Evolutionary conservation across 805 yeast species (phyloP).

Genomic region (Torulaspora quercuum): DNA sequence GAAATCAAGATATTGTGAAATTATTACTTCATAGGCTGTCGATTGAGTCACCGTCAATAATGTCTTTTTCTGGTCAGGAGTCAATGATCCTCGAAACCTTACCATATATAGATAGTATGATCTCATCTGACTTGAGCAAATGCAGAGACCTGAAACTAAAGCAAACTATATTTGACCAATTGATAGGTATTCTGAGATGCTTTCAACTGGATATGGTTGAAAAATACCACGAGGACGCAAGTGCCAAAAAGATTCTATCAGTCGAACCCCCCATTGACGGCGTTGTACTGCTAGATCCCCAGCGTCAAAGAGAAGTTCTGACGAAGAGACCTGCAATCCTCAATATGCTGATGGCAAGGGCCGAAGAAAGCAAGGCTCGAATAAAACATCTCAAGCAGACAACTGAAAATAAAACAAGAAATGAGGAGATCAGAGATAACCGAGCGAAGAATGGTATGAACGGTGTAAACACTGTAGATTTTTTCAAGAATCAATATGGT

Average conservation of each 20-base stretch:
- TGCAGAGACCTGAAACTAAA: conserved; percentile 29
- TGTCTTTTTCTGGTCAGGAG: conserved; percentile 19
- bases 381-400: conserved; percentile 34
- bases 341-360: conserved; percentile 28
- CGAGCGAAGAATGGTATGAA: conserved; percentile 23
- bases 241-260: conserved; percentile 19
- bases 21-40: conserved; percentile 24
- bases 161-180: conserved; percentile 34
- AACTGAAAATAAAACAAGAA: conserved; percentile 16
- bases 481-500: conserved; percentile 45
- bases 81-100: conserved; percentile 33
- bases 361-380: conserved; percentile 33
- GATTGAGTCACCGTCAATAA: conserved; percentile 13
- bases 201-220: conserved; percentile 42
- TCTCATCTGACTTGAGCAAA: conserved; percentile 26
- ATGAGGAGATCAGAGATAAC: conserved; percentile 23
- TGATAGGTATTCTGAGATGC: conserved; percentile 40
- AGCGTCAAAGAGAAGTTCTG: conserved; percentile 22
- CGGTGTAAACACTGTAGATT: conserved; percentile 33
- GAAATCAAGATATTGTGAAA: conserved; percentile 32
- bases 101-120: conserved; percentile 37
- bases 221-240: conserved; percentile 30
- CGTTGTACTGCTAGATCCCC: conserved; percentile 27
- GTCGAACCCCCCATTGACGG: conserved; percentile 33
- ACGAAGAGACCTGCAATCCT: conserved; percentile 28